Evolutionary conservation across 805 yeast species (phyloP).

Genomic region (Torulaspora delbrueckii): DNA sequence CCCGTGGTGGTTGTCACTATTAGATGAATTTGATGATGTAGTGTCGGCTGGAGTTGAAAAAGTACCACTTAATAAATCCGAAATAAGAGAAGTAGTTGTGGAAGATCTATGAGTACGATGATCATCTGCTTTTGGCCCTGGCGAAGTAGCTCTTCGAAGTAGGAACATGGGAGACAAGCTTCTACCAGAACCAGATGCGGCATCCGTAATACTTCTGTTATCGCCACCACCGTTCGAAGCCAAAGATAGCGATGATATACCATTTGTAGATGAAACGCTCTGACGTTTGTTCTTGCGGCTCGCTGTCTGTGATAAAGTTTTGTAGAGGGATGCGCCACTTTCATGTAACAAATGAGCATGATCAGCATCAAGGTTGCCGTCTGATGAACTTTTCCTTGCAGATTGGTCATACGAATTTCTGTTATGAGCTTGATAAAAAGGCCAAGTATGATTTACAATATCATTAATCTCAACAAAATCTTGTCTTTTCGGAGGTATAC

Average conservation of each 20-base stretch:
- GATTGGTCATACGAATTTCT: conserved; percentile 14
- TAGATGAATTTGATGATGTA: conserved; percentile 9
- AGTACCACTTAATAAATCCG: conserved; percentile 26
- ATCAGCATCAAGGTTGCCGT: conserved; percentile 10
- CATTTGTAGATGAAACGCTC: conserved; percentile 30
- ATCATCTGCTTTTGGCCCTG: conserved; percentile 16
- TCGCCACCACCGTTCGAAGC: conserved; percentile 8
- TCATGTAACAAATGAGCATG: conserved; percentile 17
- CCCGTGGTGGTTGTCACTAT: not conserved
- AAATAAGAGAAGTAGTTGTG: conserved; percentile 24
- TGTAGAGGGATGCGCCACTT: conserved; percentile 30
- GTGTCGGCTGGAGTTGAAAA: conserved; percentile 17
- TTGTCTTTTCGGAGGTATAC: conserved; percentile 83
- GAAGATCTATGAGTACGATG: conserved; percentile 15
- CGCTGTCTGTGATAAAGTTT: conserved; percentile 8
- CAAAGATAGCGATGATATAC: conserved; percentile 15
- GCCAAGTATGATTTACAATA: conserved; percentile 82
- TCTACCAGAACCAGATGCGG: conserved; percentile 13
- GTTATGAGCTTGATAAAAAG: conserved; percentile 63
- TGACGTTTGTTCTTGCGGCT: conserved; percentile 5
- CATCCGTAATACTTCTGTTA: conserved; percentile 3
- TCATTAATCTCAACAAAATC: conserved; percentile 62
- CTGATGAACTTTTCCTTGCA: conserved; percentile 1
- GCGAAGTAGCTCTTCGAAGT: conserved; percentile 27
- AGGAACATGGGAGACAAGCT: conserved; percentile 31